Evolutionary conservation across 2,329 filamentous ascomycete genomes (phyloP), one percentile per base, ranked within the genome.

Genomic region (Hymenoscyphus linearis): DNA sequence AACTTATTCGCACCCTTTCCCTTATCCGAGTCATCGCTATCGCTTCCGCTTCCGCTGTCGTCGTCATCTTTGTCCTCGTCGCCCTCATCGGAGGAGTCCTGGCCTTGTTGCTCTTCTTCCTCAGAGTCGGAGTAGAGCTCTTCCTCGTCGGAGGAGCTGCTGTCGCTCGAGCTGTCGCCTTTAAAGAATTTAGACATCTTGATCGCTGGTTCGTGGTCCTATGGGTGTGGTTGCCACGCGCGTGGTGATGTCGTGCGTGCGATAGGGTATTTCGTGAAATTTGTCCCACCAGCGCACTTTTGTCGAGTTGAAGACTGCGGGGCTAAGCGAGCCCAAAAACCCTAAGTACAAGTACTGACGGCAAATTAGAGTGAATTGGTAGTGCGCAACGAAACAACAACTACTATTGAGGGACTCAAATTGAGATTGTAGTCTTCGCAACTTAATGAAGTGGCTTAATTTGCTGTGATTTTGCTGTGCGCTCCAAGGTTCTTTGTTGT

Each of bases 141-240:
- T 81, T 98, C 93, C 82, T 98, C 93, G 71, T 97, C 93, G 73
- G 83, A 85, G 67, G 91, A 96, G 83, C 91, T 91, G 81, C 86
- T 93, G 79, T 97, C 93, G 82, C 86, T 91, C 74, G 93, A 96
- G 86, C 93, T 97, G 79, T 96, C 93, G 76, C 90, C 90, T 78
- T 91, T 90, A 80, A 98, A 98, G 80, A 98, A 99, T 81, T 92
- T 90, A 84, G 95, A 98, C 90, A 93, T 95, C 65, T 74, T 89
- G 80, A 76, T 60, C 47, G 59, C 54, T 55, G 36, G 58, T 56
- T 56, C 61, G 62, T 37, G 60, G 55, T 63, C 57, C 27, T 59
- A 13, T 18, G 36, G 36, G 25, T 55, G 37, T 52, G 31, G 58
- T 58, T 59, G 60, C 52, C 27, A 52, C 57, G 60, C 44, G 54